phyloP scores from a whole-genome alignment of 116 monocot genomes.

The Phalaenopsis hybrid region DNA sequence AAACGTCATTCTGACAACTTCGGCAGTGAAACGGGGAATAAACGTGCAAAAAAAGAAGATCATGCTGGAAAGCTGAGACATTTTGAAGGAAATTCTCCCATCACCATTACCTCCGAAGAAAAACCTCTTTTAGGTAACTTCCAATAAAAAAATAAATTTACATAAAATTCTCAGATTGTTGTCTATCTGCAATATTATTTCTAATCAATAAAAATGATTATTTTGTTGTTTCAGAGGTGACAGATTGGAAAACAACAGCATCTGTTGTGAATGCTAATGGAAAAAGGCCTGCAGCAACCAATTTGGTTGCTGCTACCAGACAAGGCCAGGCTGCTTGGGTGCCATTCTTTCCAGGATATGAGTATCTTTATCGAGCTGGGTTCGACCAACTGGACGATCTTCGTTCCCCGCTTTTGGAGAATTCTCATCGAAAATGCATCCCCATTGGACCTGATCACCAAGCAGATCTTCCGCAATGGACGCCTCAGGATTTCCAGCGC shows the following conservation, averaged over 20 bases:
- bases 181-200: no score
- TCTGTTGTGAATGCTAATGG: neutral
- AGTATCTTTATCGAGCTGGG: neutral
- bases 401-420: slow-evolving; percentile 24
- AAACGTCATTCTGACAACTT: neutral
- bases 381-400: slow-evolving; percentile 24
- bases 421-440: slow-evolving; percentile 42
- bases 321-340: neutral
- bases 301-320: neutral
- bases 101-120: neutral
- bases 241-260: neutral
- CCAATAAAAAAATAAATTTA: neutral
- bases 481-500: neutral
- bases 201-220: no score
- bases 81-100: neutral
- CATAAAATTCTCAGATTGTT: neutral
- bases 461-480: slow-evolving; percentile 56
- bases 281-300: neutral
- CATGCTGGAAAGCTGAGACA: neutral
- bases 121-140: neutral
- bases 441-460: slow-evolving; percentile 70
- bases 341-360: slow-evolving; percentile 1
- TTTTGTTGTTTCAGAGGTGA: no score
- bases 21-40: neutral
- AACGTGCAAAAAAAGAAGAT: neutral